These are phyloP conservation scores for Metschnikowia peoriensis DNA, from an alignment of 805 yeast species.

Conservation along the genomic window DNA sequence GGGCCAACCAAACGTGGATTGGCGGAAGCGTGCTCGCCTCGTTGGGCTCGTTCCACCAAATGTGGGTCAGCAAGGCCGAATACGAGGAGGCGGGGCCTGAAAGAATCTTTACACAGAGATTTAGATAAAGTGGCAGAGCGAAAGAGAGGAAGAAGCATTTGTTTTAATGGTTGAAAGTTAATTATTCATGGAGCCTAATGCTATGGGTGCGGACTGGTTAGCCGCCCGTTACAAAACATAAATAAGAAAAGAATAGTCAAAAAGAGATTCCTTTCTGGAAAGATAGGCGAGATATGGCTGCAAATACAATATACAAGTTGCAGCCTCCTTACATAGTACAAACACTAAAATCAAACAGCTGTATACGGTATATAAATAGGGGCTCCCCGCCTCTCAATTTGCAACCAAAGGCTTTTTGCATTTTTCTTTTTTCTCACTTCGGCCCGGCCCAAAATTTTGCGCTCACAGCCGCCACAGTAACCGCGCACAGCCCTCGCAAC, in stretches of 20 bases:
- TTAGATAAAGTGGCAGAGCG: constrained; percentile 47
- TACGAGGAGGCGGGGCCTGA: constrained; percentile 87
- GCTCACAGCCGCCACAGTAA: not conserved
- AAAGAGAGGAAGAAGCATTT: not conserved
- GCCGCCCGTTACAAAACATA: too few relatives aligned
- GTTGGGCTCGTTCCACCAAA: constrained; percentile 90
- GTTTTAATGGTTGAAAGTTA: too few relatives aligned
- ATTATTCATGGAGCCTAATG: too few relatives aligned
- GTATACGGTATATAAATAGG: too few relatives aligned
- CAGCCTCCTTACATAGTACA: too few relatives aligned
- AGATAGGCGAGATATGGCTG: too few relatives aligned
- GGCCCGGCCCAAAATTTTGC: not conserved
- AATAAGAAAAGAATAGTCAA: too few relatives aligned
- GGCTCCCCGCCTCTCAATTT: too few relatives aligned
- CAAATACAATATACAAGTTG: too few relatives aligned
- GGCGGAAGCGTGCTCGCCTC: constrained; percentile 89
- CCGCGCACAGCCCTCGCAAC: not conserved
- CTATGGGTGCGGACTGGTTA: too few relatives aligned
- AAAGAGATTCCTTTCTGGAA: too few relatives aligned
- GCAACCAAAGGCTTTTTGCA: not conserved
- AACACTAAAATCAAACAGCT: too few relatives aligned
- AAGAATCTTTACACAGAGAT: constrained; percentile 74
- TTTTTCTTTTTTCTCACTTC: not conserved
- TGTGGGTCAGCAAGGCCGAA: constrained; percentile 88
- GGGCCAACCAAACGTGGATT: constrained; percentile 82